Evolutionary conservation across 495 filamentous ascomycete genomes (phyloP).

Genomic region (Friedmanniomyces simplex): DNA sequence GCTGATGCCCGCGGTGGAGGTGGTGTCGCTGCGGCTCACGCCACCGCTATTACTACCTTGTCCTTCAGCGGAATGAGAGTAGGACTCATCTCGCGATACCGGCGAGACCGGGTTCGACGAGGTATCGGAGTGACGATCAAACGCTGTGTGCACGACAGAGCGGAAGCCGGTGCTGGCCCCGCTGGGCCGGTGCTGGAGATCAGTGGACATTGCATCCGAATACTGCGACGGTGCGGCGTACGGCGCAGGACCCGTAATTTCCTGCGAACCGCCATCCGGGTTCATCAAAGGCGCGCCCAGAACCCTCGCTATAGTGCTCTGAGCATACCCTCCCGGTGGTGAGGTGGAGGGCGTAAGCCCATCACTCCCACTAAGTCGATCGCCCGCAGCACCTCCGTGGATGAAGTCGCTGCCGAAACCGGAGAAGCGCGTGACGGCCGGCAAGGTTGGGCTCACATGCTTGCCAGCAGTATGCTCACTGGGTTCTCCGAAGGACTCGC

Average conservation of each 20-base stretch:
- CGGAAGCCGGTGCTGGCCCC: constrained; percentile 48
- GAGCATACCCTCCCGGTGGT: neutral
- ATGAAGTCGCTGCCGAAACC: constrained; percentile 17
- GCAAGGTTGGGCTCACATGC: constrained; percentile 4
- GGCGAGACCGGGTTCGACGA: constrained; percentile 45
- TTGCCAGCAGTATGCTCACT: neutral
- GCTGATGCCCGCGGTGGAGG: constrained; percentile 55
- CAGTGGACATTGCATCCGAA: constrained; percentile 20
- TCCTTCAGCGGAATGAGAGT: neutral
- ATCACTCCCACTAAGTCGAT: neutral
- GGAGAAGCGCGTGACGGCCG: constrained; percentile 10
- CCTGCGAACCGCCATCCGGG: neutral
- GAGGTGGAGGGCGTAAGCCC: neutral
- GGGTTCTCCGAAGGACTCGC: constrained; percentile 1
- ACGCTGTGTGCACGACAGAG: constrained; percentile 62
- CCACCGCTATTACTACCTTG: constrained; percentile 21
- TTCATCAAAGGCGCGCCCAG: neutral
- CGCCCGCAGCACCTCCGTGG: neutral
- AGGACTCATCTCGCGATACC: constrained; percentile 26
- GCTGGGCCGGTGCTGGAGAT: constrained; percentile 46
- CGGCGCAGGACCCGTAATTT: neutral
- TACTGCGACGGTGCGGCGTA: neutral
- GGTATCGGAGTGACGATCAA: constrained; percentile 39
- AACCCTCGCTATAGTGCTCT: neutral
- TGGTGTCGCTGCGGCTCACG: constrained; percentile 51